Base-by-base conservation (phyloP, 129 eudicot genomes). In the Apium graveolens region DNA sequence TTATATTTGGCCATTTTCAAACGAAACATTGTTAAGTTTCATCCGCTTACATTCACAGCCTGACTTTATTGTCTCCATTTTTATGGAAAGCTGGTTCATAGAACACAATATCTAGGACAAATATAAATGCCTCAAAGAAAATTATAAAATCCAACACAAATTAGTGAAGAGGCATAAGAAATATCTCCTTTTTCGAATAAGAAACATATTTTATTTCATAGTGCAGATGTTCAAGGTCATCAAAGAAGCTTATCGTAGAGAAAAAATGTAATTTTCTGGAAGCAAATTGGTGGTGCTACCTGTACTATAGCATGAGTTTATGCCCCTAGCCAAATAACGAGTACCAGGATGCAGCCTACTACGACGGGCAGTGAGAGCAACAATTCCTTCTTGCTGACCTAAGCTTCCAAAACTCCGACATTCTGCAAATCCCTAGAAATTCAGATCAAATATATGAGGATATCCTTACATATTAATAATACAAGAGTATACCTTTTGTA, bases 261-360 rank as follows among this genome's bases (percentile, higher is more conserved):
- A 10, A 70, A 6, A 66, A 38, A 57, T 35, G 39, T 41, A 74
- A 29, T 26, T 11, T 80, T 65, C 77, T 43, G 39, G 78, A 81
- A 32, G 71, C 69, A 77, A 84, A 43, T 63, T 77, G 55, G 43
- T 37, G 48, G 31, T 57, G 62, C 41, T 83, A 95, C 98, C 98
- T 86, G 98, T 95, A 84, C 98, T 85, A 81, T 77, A 88, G 79
- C 98, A 95, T 5, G 97, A 86, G 78, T 95, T 95, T 41, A 95
- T 38, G 78, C 98, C 98, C 86, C 98, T 91, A 32, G 98, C 98
- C 86, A 95, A 82, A 85, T 91, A 95, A 72, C 98, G 94, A 72
- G 98, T 95, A 60, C 98, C 98, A 21, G 98, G 98, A 85, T 95
- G 98, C 84, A 95, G 88, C 86, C 98, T 95, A 86, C 98, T 95